Conservation (phyloP, 1,284 basidiomycete species). For the Apiotrichum porosum region DNA sequence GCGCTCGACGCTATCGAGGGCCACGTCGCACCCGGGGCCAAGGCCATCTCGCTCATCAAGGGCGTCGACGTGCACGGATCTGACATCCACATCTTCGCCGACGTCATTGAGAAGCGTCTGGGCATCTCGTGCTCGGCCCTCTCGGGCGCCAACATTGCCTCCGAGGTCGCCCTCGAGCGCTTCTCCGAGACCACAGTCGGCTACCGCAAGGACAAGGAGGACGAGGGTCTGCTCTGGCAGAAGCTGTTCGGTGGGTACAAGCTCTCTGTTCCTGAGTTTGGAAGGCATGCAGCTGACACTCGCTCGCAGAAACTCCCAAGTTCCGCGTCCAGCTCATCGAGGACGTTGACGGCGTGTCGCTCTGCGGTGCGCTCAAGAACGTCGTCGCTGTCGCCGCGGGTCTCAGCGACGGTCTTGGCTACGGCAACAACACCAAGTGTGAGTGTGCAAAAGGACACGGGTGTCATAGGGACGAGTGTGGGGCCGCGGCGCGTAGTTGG, state of each 20-base stretch:
- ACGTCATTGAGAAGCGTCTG: conserved; percentile 55
- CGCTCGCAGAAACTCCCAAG: conserved; percentile 43
- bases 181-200: conserved; percentile 58
- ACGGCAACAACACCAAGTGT: conserved; percentile 58
- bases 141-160: conserved; percentile 60
- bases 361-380: conserved; percentile 58
- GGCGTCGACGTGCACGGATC: conserved; percentile 54
- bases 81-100: conserved; percentile 56
- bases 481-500: no score
- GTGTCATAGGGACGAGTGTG: no score
- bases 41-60: conserved; percentile 54
- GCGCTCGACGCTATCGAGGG: conserved; percentile 49
- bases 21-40: conserved; percentile 46
- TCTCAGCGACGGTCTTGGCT: conserved; percentile 55
- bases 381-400: conserved; percentile 58
- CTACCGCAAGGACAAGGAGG: conserved; percentile 48
- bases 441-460: no score
- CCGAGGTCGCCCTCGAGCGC: conserved; percentile 53
- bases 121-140: conserved; percentile 55
- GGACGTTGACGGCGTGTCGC: conserved; percentile 54
- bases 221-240: conserved; percentile 51
- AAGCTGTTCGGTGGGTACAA: conserved; percentile 51
- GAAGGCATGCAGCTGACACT: conserved; percentile 4
- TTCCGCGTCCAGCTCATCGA: conserved; percentile 56
- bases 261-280: no score